Evolutionary conservation across 352 stramenopile genomes (phyloP).

Genomic region (Phytophthora sp.): DNA sequence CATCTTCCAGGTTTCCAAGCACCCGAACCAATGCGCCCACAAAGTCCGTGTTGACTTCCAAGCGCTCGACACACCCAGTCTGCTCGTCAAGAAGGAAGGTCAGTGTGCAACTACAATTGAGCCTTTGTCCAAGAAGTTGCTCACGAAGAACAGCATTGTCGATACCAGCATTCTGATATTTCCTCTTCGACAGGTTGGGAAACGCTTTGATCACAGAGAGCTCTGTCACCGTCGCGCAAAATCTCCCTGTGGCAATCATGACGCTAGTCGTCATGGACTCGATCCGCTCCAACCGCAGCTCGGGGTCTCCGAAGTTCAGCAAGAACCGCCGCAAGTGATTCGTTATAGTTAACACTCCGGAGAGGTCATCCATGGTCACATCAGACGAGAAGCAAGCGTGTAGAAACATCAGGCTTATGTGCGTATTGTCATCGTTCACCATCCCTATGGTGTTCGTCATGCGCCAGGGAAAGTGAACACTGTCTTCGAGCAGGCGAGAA

Average conservation of each 20-base stretch:
- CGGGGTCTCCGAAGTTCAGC: constrained; percentile 1
- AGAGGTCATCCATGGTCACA: neutral
- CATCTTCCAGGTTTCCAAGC: neutral
- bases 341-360: neutral
- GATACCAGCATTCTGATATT: neutral
- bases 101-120: constrained; percentile 1
- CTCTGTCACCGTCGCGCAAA: constrained; percentile 5
- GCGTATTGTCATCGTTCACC: neutral
- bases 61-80: constrained; percentile 5
- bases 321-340: constrained; percentile 1
- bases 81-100: constrained; percentile 9
- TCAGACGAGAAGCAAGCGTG: neutral
- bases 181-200: neutral
- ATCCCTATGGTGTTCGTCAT: neutral
- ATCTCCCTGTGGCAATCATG: neutral
- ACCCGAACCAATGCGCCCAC: neutral
- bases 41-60: constrained; percentile 4
- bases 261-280: neutral
- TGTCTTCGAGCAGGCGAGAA: neutral
- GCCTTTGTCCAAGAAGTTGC: neutral
- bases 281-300: constrained; percentile 7
- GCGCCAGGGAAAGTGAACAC: neutral
- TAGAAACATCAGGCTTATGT: neutral
- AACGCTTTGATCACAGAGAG: constrained; percentile 3
- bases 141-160: neutral